phyloP scores from a whole-genome alignment of 345 rosid species.

The Orychophragmus violaceus region DNA sequence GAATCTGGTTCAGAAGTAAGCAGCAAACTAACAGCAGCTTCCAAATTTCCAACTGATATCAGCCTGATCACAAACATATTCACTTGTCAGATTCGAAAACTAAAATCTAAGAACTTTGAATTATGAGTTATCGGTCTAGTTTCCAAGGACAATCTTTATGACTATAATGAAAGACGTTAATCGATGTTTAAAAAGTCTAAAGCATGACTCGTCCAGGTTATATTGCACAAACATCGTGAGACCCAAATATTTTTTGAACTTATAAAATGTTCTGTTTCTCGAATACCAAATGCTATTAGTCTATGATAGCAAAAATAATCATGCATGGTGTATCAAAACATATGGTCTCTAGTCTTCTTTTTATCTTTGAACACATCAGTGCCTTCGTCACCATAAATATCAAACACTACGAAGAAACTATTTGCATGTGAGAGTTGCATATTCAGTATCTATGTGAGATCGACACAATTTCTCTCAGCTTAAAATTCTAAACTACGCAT shows the following conservation, averaged over 20 bases:
- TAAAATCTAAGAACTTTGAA: not conserved
- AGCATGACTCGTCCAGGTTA: not conserved
- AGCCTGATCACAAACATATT: constrained; percentile 52
- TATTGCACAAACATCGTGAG: not conserved
- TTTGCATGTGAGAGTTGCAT: constrained; percentile 7
- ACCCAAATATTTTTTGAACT: not conserved
- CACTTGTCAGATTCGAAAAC: constrained; percentile 7
- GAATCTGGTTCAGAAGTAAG: constrained; percentile 91
- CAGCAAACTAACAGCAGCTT: constrained; percentile 91
- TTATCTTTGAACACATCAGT: not conserved
- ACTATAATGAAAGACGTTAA: not conserved
- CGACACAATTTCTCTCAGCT: not conserved
- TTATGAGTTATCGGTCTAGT: not conserved
- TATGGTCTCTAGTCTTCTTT: not conserved
- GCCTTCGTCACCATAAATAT: not conserved
- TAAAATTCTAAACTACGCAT: not conserved
- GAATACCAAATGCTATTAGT: not conserved
- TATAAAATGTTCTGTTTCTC: not conserved
- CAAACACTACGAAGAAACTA: not conserved
- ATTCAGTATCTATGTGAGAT: not conserved
- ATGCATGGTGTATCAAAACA: not conserved
- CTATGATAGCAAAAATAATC: not conserved
- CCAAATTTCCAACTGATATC: constrained; percentile 84
- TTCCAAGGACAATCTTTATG: not conserved
- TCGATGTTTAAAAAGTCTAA: not conserved